Evolutionary conservation across 2,329 filamentous ascomycete genomes (phyloP).

Genomic region (Fusarium sp.): DNA sequence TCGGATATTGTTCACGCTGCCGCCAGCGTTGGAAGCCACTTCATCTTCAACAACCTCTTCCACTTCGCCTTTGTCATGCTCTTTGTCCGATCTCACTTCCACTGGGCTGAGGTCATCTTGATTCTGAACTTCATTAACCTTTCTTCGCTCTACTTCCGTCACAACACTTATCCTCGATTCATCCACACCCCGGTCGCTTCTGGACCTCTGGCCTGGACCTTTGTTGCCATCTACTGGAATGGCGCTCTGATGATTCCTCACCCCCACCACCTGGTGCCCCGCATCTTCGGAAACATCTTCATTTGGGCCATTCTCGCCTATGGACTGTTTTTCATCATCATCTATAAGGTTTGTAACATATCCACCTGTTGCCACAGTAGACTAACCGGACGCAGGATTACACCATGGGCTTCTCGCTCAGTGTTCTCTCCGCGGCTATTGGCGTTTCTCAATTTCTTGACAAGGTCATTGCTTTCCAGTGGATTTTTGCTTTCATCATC

Average conservation of each 20-base stretch:
- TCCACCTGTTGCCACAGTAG: background rate
- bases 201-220: constrained; percentile 84
- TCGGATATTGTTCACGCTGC: constrained; percentile 73
- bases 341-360: constrained; percentile 70
- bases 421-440: constrained; percentile 77
- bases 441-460: constrained; percentile 81
- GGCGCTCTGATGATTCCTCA: constrained; percentile 85
- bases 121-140: constrained; percentile 87
- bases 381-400: constrained; percentile 62
- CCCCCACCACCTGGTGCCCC: constrained; percentile 72
- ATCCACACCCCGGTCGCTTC: constrained; percentile 82
- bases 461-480: constrained; percentile 83
- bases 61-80: constrained; percentile 86
- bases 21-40: constrained; percentile 83
- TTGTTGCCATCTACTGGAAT: constrained; percentile 89
- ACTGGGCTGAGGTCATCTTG: constrained; percentile 80
- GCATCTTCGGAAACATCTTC: constrained; percentile 86
- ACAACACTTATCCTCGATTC: constrained; percentile 76
- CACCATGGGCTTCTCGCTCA: constrained; percentile 83
- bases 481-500: constrained; percentile 91
- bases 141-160: constrained; percentile 81
- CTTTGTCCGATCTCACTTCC: constrained; percentile 81
- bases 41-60: constrained; percentile 86
- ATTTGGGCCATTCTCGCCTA: constrained; percentile 86
- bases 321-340: constrained; percentile 79